phyloP scores from a whole-genome alignment of 257 asterid species.

The Ocimum tenuiflorum region DNA sequence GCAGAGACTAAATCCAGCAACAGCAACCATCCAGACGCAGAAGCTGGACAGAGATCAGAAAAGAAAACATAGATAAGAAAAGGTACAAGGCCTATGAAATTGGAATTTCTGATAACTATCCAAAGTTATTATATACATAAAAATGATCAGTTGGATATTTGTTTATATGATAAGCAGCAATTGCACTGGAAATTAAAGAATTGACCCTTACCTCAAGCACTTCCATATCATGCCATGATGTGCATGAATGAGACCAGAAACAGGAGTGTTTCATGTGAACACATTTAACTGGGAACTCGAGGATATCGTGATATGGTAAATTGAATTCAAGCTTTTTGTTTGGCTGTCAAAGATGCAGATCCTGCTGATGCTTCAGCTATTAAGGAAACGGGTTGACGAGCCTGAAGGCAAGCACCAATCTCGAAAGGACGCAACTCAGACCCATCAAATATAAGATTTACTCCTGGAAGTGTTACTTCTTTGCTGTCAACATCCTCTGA shows the following conservation, averaged over 20 bases:
- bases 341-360: constrained; percentile 54
- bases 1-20: background rate
- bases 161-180: background rate
- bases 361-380: constrained; percentile 87
- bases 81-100: background rate
- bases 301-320: background rate
- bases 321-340: constrained; percentile 26
- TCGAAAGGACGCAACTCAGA: constrained; percentile 83
- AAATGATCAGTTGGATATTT: background rate
- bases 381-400: constrained; percentile 87
- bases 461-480: constrained; percentile 89
- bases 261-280: constrained; percentile 12
- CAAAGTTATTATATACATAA: background rate
- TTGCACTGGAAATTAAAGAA: background rate
- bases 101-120: background rate
- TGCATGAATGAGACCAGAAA: constrained; percentile 10
- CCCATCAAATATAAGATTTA: constrained; percentile 90
- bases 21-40: background rate
- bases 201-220: constrained; percentile 18
- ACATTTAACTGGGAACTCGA: constrained; percentile 1
- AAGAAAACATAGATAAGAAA: background rate
- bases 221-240: background rate
- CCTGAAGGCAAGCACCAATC: constrained; percentile 95
- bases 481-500: constrained; percentile 71
- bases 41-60: too few relatives aligned